phyloP scores from a whole-genome alignment of 345 rosid species.

The Lumnitzera racemosa region DNA sequence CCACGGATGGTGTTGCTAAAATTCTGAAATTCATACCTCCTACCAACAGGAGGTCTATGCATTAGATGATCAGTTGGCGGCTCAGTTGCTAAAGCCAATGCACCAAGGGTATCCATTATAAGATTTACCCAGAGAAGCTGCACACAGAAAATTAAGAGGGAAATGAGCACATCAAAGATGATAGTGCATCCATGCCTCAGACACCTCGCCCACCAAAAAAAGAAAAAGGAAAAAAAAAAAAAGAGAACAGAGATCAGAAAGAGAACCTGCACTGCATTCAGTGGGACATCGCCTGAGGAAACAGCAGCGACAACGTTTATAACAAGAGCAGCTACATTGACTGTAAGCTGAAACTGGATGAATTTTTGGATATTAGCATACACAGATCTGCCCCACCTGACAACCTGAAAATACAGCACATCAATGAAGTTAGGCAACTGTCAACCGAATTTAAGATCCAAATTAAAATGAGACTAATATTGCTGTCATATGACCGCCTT shows the following conservation, averaged over 20 bases:
- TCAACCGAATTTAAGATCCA: no score
- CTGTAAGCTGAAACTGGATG: constrained; percentile 97
- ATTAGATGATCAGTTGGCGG: constrained; percentile 93
- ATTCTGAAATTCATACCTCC: constrained; percentile 45
- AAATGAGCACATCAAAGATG: background rate
- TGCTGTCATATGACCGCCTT: no score
- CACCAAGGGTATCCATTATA: constrained; percentile 99
- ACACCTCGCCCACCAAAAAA: background rate
- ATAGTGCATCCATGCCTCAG: background rate
- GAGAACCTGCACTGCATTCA: constrained; percentile 90
- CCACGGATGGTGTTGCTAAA: no score
- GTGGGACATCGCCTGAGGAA: constrained; percentile 91
- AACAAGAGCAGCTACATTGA: constrained; percentile 88
- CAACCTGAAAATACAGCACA: constrained; percentile 42
- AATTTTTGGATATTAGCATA: constrained; percentile 98
- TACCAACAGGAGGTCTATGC: constrained; percentile 89
- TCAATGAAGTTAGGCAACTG: no score
- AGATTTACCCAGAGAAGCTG: constrained; percentile 99
- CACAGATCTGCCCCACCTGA: constrained; percentile 97
- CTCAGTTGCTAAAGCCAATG: constrained; percentile 95
- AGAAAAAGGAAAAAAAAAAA: background rate
- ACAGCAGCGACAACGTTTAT: constrained; percentile 93
- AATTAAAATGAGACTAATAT: no score
- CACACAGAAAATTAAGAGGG: constrained; percentile 6
- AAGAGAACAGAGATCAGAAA: background rate